phyloP scores from a whole-genome alignment of 768 basidiomycete species.

The Calocera viscosa region DNA sequence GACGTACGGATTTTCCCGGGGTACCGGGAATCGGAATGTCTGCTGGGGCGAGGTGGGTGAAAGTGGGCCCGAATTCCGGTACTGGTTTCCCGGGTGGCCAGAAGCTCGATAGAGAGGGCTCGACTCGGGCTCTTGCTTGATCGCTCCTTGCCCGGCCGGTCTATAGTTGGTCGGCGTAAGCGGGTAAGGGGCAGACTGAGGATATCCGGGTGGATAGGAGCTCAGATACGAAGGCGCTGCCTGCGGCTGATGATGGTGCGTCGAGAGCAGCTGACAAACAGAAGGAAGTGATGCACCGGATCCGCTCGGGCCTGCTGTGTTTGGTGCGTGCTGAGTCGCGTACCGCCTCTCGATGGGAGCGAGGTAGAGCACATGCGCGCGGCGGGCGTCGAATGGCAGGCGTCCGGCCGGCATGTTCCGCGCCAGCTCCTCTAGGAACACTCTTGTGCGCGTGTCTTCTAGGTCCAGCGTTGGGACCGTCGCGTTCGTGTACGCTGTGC shows the following conservation, averaged over 20 bases:
- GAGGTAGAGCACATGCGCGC: background rate
- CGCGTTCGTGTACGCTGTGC: background rate
- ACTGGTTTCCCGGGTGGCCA: background rate
- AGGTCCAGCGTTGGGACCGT: background rate
- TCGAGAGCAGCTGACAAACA: background rate
- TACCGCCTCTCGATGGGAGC: background rate
- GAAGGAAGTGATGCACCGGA: background rate
- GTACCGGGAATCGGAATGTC: background rate
- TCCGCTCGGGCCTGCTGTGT: background rate
- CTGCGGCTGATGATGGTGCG: background rate
- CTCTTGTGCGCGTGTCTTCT: background rate
- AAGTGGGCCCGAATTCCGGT: background rate
- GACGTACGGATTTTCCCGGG: background rate
- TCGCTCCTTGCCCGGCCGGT: background rate
- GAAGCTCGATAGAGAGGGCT: background rate
- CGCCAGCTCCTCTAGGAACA: background rate
- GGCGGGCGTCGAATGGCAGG: background rate
- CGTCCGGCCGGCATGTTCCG: background rate
- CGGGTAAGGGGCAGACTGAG: background rate
- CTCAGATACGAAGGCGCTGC: background rate
- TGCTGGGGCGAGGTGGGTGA: background rate
- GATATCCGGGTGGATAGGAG: background rate
- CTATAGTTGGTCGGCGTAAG: background rate
- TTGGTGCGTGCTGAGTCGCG: background rate
- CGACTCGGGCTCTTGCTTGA: background rate